Percentiles rank a stretch among this genome's conserved stretches.
Evolutionary conservation across 139 green algal genomes (phyloP).

Genomic region (Chloropicon primus): DNA sequence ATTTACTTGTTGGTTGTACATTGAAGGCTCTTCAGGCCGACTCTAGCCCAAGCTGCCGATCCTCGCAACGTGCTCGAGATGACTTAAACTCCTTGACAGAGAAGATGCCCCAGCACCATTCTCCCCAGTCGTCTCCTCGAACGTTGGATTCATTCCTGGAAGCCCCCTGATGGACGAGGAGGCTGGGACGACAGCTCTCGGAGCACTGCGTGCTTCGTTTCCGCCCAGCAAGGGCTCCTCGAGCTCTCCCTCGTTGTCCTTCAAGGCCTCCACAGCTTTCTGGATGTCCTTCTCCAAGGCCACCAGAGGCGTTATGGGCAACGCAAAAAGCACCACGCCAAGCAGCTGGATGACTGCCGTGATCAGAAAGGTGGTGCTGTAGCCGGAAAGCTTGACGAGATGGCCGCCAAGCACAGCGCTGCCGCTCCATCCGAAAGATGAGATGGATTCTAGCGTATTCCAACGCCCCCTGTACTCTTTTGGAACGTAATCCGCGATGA

Average conservation of each 20-base stretch:
- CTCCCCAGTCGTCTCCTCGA: background rate
- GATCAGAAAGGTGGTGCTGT: conserved; percentile 15
- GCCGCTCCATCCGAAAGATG: conserved; percentile 34
- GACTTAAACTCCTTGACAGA: background rate
- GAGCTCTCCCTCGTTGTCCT: background rate
- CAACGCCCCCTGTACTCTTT: conserved; percentile 27
- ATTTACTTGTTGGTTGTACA: no score
- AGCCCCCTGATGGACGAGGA: background rate
- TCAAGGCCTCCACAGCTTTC: background rate
- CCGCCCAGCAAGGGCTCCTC: background rate
- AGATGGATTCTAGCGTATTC: conserved; percentile 31
- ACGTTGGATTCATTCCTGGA: background rate
- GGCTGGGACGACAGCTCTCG: background rate
- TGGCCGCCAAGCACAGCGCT: conserved; percentile 33
- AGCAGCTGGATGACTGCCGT: conserved; percentile 17
- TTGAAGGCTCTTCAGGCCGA: no score
- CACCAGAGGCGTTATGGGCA: background rate
- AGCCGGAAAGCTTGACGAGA: conserved; percentile 31
- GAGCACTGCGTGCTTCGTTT: background rate
- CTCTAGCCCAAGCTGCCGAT: background rate
- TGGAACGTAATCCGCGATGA: conserved; percentile 38
- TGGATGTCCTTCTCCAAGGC: background rate
- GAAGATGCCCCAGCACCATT: background rate
- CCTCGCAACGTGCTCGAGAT: background rate
- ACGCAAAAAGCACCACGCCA: background rate